Conservation (phyloP, 805 yeast genomes). For the Wickerhamiella slavikovae region DNA sequence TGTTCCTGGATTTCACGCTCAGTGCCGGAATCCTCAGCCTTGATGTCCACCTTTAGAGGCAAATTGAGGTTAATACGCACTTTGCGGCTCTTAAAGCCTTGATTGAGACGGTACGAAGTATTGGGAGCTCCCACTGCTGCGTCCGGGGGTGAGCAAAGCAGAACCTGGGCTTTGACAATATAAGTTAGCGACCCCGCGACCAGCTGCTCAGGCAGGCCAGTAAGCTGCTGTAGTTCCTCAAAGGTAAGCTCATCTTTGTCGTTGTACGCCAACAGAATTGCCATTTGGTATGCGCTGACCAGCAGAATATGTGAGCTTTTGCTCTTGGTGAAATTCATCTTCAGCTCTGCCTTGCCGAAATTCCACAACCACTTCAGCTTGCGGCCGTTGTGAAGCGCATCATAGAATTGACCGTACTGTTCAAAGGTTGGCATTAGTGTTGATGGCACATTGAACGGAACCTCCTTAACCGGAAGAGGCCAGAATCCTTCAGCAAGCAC, state of each 20-base stretch:
- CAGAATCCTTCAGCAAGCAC: slow-evolving; percentile 79
- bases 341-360: slow-evolving; percentile 76
- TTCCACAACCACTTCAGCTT: slow-evolving; percentile 93
- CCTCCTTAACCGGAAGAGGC: slow-evolving; percentile 39
- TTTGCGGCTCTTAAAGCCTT: slow-evolving; percentile 70
- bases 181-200: slow-evolving; percentile 65
- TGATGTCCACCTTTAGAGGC: slow-evolving; percentile 36
- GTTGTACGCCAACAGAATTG: slow-evolving; percentile 71
- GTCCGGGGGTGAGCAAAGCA: slow-evolving; percentile 46
- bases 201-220: slow-evolving; percentile 43
- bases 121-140: slow-evolving; percentile 26
- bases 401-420: slow-evolving; percentile 47
- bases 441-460: slow-evolving; percentile 42
- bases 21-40: slow-evolving; percentile 52
- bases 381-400: slow-evolving; percentile 63
- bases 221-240: slow-evolving; percentile 38
- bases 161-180: slow-evolving; percentile 54
- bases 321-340: slow-evolving; percentile 67
- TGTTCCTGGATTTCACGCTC: slow-evolving; percentile 71
- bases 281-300: slow-evolving; percentile 70
- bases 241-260: slow-evolving; percentile 38
- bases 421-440: slow-evolving; percentile 45
- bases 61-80: slow-evolving; percentile 56
- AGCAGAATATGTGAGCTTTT: slow-evolving; percentile 35
- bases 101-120: slow-evolving; percentile 49